These are phyloP conservation scores for Kwoniella mangroviensis DNA, from an alignment of 768 basidiomycete species.

Conservation along the genomic window DNA sequence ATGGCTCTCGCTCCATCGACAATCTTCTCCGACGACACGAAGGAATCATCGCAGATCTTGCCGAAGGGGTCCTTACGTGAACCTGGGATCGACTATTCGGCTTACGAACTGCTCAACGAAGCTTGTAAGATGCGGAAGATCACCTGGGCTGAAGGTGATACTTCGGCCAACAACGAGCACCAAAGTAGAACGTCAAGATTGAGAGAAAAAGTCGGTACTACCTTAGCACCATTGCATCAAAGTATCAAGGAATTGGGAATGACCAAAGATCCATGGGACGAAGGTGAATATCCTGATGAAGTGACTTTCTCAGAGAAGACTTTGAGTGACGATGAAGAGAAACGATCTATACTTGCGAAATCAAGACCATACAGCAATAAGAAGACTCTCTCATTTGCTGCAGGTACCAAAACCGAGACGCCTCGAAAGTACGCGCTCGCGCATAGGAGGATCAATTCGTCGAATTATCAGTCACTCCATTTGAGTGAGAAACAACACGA, in stretches of 20 bases:
- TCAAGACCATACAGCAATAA: neutral
- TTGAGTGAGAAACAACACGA: neutral
- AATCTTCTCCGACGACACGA: slow-evolving; percentile 16
- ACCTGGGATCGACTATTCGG: slow-evolving; percentile 11
- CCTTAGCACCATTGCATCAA: neutral
- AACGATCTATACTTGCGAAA: neutral
- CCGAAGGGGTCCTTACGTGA: slow-evolving; percentile 23
- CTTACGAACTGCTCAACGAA: slow-evolving; percentile 26
- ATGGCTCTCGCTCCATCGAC: slow-evolving; percentile 34
- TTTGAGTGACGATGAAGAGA: neutral
- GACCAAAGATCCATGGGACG: slow-evolving; percentile 17
- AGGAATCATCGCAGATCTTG: slow-evolving; percentile 14
- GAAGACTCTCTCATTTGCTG: slow-evolving; percentile 8
- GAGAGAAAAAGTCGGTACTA: neutral
- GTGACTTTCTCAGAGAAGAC: slow-evolving; percentile 5
- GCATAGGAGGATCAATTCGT: slow-evolving; percentile 18
- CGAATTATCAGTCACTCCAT: neutral
- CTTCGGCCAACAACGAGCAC: neutral
- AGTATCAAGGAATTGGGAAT: neutral
- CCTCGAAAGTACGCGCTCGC: slow-evolving; percentile 21
- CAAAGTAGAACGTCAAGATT: neutral
- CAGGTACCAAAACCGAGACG: slow-evolving; percentile 1
- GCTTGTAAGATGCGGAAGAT: slow-evolving; percentile 25
- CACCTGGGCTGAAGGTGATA: slow-evolving; percentile 28
- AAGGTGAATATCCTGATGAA: slow-evolving; percentile 22